Percentiles rank a stretch among this genome's conserved stretches.
phyloP scores from a whole-genome alignment of 1,284 basidiomycete genomes.

The Cerrena zonata region DNA sequence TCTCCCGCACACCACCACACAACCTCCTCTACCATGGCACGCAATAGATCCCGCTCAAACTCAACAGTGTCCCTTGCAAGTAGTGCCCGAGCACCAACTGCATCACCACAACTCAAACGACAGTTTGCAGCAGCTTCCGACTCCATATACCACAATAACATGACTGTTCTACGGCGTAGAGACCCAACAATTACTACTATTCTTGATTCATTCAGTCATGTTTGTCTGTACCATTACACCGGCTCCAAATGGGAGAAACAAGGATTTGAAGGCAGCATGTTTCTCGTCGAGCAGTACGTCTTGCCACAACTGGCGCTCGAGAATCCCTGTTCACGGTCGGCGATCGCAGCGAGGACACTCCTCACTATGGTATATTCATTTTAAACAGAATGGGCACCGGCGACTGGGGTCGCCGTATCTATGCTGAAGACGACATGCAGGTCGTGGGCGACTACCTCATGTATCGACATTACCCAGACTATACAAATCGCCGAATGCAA shows the following conservation, averaged over 20 bases:
- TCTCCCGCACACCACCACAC: slow-evolving; percentile 4
- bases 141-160: slow-evolving; percentile 62
- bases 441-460: slow-evolving; percentile 63
- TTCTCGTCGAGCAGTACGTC: slow-evolving; percentile 76
- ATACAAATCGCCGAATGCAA: slow-evolving; percentile 48
- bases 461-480: slow-evolving; percentile 69
- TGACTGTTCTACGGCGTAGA: slow-evolving; percentile 76
- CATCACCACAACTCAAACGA: slow-evolving; percentile 23
- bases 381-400: slow-evolving; percentile 83
- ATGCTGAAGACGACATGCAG: slow-evolving; percentile 75
- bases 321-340: slow-evolving; percentile 8
- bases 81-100: slow-evolving; percentile 18
- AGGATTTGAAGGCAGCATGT: slow-evolving; percentile 83
- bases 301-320: slow-evolving; percentile 3
- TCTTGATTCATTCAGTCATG: slow-evolving; percentile 80
- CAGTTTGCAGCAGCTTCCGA: slow-evolving; percentile 20
- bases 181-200: slow-evolving; percentile 77
- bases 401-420: slow-evolving; percentile 73
- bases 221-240: slow-evolving; percentile 71
- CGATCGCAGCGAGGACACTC: slow-evolving; percentile 52
- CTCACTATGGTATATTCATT: slow-evolving; percentile 82
- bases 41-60: slow-evolving; percentile 23
- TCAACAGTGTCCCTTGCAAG: slow-evolving; percentile 19
- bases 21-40: slow-evolving; percentile 18
- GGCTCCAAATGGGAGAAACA: slow-evolving; percentile 76